phyloP scores from a whole-genome alignment of 495 filamentous ascomycete species.

The Tuber indicum region DNA sequence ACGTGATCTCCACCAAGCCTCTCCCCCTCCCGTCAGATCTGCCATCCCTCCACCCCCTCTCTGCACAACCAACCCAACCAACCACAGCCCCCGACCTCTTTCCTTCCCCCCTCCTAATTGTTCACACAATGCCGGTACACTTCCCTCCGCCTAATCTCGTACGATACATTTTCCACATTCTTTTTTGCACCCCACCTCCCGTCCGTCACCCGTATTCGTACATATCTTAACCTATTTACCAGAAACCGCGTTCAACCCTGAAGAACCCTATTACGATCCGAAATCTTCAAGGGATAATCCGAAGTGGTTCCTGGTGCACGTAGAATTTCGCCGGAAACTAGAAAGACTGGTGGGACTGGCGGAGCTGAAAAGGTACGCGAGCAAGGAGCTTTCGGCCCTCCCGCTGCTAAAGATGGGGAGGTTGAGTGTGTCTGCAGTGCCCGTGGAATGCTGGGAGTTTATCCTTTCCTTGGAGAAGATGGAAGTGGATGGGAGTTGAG shows the following conservation, averaged over 20 bases:
- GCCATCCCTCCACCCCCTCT: not conserved
- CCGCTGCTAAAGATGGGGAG: conserved; percentile 72
- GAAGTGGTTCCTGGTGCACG: conserved; percentile 84
- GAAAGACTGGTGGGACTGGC: conserved; percentile 61
- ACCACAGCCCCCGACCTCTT: not conserved
- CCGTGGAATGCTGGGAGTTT: conserved; percentile 68
- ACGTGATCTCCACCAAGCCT: conserved; percentile 1
- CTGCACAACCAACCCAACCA: not conserved
- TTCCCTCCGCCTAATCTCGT: not conserved
- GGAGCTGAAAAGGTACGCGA: conserved; percentile 62
- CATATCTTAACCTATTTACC: conserved; percentile 31
- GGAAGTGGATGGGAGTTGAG: not conserved
- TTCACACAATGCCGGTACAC: not conserved
- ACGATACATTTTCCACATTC: not conserved
- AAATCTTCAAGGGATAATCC: conserved; percentile 67
- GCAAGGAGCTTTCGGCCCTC: conserved; percentile 66
- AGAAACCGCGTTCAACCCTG: conserved; percentile 75
- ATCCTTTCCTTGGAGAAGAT: conserved; percentile 54
- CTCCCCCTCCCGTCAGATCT: not conserved
- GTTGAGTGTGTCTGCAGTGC: conserved; percentile 77
- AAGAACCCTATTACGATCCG: conserved; percentile 75
- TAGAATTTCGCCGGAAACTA: conserved; percentile 77
- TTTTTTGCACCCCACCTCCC: not conserved
- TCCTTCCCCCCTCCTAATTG: not conserved
- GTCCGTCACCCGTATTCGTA: not conserved